Conservation (phyloP, 2,329 filamentous ascomycete species). For the Aspergillus sclerotialis region DNA sequence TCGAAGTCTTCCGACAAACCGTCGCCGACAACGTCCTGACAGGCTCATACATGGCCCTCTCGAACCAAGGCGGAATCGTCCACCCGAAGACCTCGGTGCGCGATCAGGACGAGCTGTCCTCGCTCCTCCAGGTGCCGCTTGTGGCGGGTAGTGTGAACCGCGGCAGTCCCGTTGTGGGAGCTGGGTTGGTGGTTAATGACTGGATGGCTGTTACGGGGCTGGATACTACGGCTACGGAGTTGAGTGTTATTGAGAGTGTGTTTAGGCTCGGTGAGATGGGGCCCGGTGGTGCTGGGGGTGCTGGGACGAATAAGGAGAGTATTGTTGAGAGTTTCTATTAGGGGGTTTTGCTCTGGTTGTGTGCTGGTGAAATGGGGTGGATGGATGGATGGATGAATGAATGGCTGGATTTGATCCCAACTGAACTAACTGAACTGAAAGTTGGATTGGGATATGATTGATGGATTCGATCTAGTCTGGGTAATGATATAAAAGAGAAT, state of each 20-base stretch:
- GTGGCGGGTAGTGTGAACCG: conserved; percentile 93
- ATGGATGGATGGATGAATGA: too few relatives aligned
- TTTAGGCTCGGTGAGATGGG: conserved; percentile 86
- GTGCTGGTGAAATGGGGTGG: neutral
- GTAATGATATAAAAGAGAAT: too few relatives aligned
- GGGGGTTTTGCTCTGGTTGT: conserved; percentile 17
- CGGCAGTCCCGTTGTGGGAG: conserved; percentile 89
- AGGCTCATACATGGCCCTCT: conserved; percentile 91
- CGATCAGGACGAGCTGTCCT: conserved; percentile 95
- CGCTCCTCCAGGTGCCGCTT: conserved; percentile 86
- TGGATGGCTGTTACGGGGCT: conserved; percentile 92
- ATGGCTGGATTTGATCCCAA: too few relatives aligned
- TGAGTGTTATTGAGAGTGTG: conserved; percentile 92
- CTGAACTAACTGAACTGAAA: too few relatives aligned
- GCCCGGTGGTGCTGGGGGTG: conserved; percentile 53
- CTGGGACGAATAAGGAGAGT: conserved; percentile 71
- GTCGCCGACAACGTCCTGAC: conserved; percentile 96
- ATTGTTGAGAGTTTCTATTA: conserved; percentile 99
- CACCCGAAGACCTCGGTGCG: conserved; percentile 96
- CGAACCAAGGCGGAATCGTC: conserved; percentile 92
- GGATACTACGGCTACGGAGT: conserved; percentile 93
- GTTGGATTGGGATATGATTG: too few relatives aligned
- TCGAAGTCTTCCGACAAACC: conserved; percentile 68
- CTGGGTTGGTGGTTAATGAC: conserved; percentile 94
- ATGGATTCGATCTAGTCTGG: too few relatives aligned